phyloP scores from a whole-genome alignment of 495 filamentous ascomycete genomes.

The Penicillium goetzii region DNA sequence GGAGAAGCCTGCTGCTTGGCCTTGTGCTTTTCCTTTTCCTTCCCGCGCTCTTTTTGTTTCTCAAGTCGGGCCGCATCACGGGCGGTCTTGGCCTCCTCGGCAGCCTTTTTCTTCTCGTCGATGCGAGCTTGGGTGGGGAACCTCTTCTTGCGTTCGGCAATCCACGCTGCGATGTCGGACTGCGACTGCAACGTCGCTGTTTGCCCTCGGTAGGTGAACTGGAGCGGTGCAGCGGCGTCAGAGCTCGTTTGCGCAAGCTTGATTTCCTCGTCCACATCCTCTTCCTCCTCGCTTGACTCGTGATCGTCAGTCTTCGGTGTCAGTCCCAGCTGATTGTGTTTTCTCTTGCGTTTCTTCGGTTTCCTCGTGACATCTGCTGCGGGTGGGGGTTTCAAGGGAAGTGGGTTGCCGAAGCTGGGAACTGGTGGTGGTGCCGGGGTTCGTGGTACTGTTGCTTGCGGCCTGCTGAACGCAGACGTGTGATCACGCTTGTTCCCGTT shows the following conservation, averaged over 20 bases:
- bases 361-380: conserved; percentile 45
- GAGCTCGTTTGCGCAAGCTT: conserved; percentile 43
- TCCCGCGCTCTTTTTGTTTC: conserved; percentile 36
- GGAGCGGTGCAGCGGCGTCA: conserved; percentile 37
- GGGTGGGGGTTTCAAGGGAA: conserved; percentile 65
- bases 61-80: conserved; percentile 39
- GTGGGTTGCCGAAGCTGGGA: conserved; percentile 63
- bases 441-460: conserved; percentile 40
- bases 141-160: conserved; percentile 74
- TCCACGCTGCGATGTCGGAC: conserved; percentile 77
- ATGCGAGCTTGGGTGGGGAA: conserved; percentile 74
- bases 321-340: conserved; percentile 78
- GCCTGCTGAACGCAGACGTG: conserved; percentile 47
- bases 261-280: conserved; percentile 71
- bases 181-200: conserved; percentile 55
- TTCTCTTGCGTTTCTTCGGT: conserved; percentile 75
- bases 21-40: conserved; percentile 36
- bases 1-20: conserved; percentile 28
- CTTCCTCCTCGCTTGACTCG: conserved; percentile 71
- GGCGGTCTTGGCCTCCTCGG: conserved; percentile 47
- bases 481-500: conserved; percentile 45
- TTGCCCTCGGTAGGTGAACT: conserved; percentile 48
- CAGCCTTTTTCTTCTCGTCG: conserved; percentile 52
- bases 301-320: conserved; percentile 74
- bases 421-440: conserved; percentile 58